A percentile compares a stretch with the other conserved stretches of the same genome.
Evolutionary conservation across 164 flowering plant species (phyloP).

Genomic region (Umbilicus rupestris): DNA sequence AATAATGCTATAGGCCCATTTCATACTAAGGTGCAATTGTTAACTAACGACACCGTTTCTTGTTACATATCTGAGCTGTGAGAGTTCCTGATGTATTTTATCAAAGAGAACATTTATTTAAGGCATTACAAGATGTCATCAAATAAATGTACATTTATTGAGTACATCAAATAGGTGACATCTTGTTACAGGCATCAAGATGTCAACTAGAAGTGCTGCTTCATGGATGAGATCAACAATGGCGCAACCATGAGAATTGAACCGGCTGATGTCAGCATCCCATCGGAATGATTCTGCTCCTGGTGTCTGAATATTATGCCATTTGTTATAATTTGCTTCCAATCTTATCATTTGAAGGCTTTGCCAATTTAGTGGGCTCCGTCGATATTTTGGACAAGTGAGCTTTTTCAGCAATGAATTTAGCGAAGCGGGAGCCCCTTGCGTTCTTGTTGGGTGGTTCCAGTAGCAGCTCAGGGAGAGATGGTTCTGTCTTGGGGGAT

Average conservation of each 20-base stretch:
- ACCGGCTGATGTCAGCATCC: background rate
- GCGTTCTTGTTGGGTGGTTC: conserved; percentile 17
- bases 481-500: conserved; percentile 43
- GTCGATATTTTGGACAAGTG: conserved; percentile 17
- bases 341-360: conserved; percentile 13
- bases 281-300: background rate
- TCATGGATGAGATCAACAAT: background rate
- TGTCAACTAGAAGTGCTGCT: background rate
- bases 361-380: conserved; percentile 20
- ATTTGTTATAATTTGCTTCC: conserved; percentile 47
- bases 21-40: too few relatives aligned
- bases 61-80: too few relatives aligned
- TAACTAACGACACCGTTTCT: too few relatives aligned
- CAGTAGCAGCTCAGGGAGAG: conserved; percentile 20
- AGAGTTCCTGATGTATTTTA: background rate
- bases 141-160: too few relatives aligned
- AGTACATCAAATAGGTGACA: too few relatives aligned
- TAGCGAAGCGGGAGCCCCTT: conserved; percentile 64
- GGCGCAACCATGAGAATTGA: background rate
- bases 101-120: background rate
- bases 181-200: background rate
- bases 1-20: too few relatives aligned
- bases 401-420: conserved; percentile 45
- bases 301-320: background rate
- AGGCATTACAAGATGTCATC: background rate